Evolutionary conservation across 768 basidiomycete species (phyloP), one percentile per base, ranked within the genome.

Genomic region (Termitomyces sp.): DNA sequence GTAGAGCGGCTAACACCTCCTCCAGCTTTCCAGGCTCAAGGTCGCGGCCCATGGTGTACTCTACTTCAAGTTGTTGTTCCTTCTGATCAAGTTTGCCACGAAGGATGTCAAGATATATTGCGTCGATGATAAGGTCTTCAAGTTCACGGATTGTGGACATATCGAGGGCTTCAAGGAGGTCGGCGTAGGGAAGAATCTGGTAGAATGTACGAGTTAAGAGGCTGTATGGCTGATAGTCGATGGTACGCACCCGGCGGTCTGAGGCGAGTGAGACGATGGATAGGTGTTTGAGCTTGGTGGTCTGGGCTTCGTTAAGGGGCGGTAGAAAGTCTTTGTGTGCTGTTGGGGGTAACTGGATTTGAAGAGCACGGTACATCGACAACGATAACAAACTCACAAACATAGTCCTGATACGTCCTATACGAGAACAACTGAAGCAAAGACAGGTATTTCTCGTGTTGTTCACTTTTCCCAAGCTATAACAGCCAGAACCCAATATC

Each of bases 111-210:
- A 92, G 86, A 75, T 98, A 98, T 73, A 98, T 95, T 11, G 91
- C 91, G 68, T 98, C 95, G 72, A 99, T 98, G 70, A 98, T 92
- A 65, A 98, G 86, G 74, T 98, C 96, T 73, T 99, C 96, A 3
- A 99, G 86, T 60, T 91, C 91, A 57, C 96, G 88, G 60, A 96
- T 86, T 5, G 84, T 87, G 3, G 86, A 80, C 73, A 96, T 82
- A 53, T 92, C 84, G 20, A 99, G 83, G 3, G 82, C 77, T 55
- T 83, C 70, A 7, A 92, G 83, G 2, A 98, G 83, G 40, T 82
- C 75, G 10, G 85, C 72, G 73, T 98, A 98, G 0, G 93, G 86
- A 3, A 98, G 83, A 66, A 92, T 91, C 94, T 91, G 25, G 3
- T 20, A 5, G 4, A 29, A 40, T 29, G 20, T 10, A 14, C 17